Percentiles rank a stretch among this genome's conserved stretches.
Conservation (phyloP, 2,329 filamentous ascomycete genomes). For the Byssothecium circinans region DNA sequence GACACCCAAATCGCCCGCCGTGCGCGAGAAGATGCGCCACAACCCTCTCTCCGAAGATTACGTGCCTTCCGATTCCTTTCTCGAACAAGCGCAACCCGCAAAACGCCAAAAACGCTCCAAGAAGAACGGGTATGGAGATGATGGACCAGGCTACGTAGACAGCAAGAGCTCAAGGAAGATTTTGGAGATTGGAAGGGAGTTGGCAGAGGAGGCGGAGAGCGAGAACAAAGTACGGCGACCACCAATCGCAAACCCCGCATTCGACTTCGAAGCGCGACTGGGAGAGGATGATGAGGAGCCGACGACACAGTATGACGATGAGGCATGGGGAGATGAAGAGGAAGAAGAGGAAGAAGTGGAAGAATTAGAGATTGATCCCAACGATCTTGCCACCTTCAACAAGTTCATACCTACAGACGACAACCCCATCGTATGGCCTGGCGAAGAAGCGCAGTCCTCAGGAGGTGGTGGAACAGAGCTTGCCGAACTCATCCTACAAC, state of each 20-base stretch:
- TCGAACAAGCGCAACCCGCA: slow-evolving; percentile 48
- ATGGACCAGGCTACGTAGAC: slow-evolving; percentile 75
- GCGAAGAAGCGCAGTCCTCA: slow-evolving; percentile 47
- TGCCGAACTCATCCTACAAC: slow-evolving; percentile 88
- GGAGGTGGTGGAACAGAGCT: slow-evolving; percentile 67
- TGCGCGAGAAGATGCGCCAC: slow-evolving; percentile 69
- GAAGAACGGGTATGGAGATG: slow-evolving; percentile 57
- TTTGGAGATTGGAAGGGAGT: slow-evolving; percentile 82
- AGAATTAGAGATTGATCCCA: slow-evolving; percentile 78
- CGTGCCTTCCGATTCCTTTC: slow-evolving; percentile 69
- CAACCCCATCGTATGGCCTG: slow-evolving; percentile 72
- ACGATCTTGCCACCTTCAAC: slow-evolving; percentile 87
- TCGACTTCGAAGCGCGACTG: slow-evolving; percentile 78
- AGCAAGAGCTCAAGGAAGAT: slow-evolving; percentile 87
- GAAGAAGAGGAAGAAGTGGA: slow-evolving; percentile 72
- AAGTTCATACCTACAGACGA: slow-evolving; percentile 80
- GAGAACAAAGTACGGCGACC: slow-evolving; percentile 48
- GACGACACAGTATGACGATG: slow-evolving; percentile 55
- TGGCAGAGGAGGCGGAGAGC: slow-evolving; percentile 77
- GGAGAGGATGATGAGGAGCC: slow-evolving; percentile 55
- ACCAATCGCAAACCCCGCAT: slow-evolving; percentile 62
- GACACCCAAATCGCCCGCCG: slow-evolving; percentile 59
- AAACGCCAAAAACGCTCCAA: slow-evolving; percentile 66
- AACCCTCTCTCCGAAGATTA: slow-evolving; percentile 92
- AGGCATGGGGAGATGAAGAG: slow-evolving; percentile 76